These are phyloP conservation scores for Telfairia occidentalis DNA, from an alignment of 331 rosid species.

Conservation along the genomic window DNA sequence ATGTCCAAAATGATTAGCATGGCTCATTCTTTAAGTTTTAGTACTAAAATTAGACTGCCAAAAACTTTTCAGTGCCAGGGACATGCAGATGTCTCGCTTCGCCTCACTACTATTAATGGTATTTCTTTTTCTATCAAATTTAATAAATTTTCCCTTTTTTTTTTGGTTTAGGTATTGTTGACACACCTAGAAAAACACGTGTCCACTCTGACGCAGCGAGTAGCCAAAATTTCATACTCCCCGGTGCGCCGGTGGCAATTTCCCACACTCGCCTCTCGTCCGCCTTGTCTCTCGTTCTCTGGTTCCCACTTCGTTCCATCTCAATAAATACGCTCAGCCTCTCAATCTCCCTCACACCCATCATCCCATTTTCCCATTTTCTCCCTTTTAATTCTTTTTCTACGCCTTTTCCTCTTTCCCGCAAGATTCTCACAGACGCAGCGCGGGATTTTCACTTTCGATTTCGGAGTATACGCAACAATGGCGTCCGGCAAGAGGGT, in stretches of 20 bases:
- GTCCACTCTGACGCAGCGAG: background rate
- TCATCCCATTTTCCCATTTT: background rate
- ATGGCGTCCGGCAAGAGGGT: conserved; percentile 53
- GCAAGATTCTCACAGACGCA: background rate
- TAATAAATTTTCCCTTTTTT: background rate
- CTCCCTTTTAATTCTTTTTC: background rate
- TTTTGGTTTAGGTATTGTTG: background rate
- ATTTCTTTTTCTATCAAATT: background rate
- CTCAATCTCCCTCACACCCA: background rate
- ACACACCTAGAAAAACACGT: conserved; percentile 2
- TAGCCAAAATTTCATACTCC: background rate
- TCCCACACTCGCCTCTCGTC: background rate
- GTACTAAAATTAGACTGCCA: background rate
- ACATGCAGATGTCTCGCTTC: background rate
- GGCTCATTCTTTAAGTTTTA: background rate
- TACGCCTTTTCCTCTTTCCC: background rate
- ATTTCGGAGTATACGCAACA: conserved; percentile 7
- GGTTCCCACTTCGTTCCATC: background rate
- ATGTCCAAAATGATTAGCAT: background rate
- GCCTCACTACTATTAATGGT: background rate
- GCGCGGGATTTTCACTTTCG: background rate
- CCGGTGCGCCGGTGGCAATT: background rate
- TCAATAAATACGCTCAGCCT: conserved; percentile 15
- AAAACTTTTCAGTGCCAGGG: background rate
- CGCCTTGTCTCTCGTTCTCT: conserved; percentile 13